phyloP scores from a whole-genome alignment of 345 rosid genomes.

The Linum usitatissimum region DNA sequence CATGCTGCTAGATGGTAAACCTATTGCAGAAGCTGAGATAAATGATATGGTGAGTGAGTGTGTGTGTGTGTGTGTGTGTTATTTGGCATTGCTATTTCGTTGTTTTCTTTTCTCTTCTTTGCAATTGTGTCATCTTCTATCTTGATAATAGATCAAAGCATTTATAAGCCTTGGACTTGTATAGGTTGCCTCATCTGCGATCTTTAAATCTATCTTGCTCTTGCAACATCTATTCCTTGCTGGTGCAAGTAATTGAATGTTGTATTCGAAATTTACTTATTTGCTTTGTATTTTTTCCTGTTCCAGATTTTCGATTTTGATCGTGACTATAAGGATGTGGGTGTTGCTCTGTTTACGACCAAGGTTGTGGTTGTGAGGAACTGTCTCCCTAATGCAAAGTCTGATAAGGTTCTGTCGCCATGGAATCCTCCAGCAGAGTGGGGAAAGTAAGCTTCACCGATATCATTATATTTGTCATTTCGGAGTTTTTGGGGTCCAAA shows the following conservation, averaged over 20 bases:
- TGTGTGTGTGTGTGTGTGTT: no score
- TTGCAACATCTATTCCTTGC: no score
- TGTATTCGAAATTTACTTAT: neutral
- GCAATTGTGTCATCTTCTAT: no score
- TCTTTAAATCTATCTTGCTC: no score
- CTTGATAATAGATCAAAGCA: no score
- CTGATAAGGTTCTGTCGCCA: slow-evolving; percentile 83
- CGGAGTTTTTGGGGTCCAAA: no score
- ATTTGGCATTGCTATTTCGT: no score
- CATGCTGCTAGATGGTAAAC: slow-evolving; percentile 95
- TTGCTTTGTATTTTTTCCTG: neutral
- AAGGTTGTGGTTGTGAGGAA: slow-evolving; percentile 78
- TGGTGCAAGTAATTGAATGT: neutral
- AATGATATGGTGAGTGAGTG: slow-evolving; percentile 97
- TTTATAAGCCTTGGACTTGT: no score
- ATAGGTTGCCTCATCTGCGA: no score
- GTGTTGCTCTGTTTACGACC: slow-evolving; percentile 83
- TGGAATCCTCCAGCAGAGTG: slow-evolving; percentile 98
- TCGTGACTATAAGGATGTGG: slow-evolving; percentile 94
- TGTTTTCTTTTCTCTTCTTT: no score
- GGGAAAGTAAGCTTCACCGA: slow-evolving; percentile 63
- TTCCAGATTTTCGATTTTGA: slow-evolving; percentile 90
- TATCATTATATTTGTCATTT: no score
- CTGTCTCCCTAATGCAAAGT: slow-evolving; percentile 68
- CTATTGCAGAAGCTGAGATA: slow-evolving; percentile 99